Evolutionary conservation across 805 yeast genomes (phyloP).

Genomic region (Blastobotrys attinorum): DNA sequence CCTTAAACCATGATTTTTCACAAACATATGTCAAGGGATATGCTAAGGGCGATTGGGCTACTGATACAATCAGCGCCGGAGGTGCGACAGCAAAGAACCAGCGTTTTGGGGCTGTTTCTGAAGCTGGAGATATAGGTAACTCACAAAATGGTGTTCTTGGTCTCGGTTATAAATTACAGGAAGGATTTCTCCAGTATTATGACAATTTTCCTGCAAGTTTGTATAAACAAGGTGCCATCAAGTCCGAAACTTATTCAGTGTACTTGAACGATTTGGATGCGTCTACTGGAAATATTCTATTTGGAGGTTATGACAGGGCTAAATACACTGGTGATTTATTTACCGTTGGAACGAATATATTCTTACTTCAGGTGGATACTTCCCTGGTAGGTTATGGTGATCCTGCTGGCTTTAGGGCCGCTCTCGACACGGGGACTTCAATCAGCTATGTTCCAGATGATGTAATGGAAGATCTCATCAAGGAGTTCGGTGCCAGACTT

Average conservation of each 20-base stretch:
- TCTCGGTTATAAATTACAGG: slow-evolving; percentile 19
- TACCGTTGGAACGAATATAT: slow-evolving; percentile 15
- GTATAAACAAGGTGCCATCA: slow-evolving; percentile 38
- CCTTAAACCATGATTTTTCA: slow-evolving; percentile 16
- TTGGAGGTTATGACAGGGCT: slow-evolving; percentile 46
- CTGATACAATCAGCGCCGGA: slow-evolving; percentile 47
- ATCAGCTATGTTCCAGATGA: slow-evolving; percentile 18
- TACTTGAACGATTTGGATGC: slow-evolving; percentile 33
- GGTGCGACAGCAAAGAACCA: slow-evolving; percentile 35
- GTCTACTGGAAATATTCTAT: slow-evolving; percentile 34
- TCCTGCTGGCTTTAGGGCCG: slow-evolving; percentile 7
- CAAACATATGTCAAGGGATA: slow-evolving; percentile 31
- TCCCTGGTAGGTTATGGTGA: slow-evolving; percentile 3
- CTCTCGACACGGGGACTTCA: slow-evolving; percentile 22
- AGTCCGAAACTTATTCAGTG: slow-evolving; percentile 39
- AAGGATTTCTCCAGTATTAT: slow-evolving; percentile 28
- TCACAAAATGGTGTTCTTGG: slow-evolving; percentile 19
- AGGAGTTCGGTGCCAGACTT: slow-evolving; percentile 30
- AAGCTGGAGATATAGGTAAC: not conserved
- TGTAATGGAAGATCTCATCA: slow-evolving; percentile 25
- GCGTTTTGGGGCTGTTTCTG: slow-evolving; percentile 12
- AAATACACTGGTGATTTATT: slow-evolving; percentile 36
- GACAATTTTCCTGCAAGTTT: slow-evolving; percentile 57
- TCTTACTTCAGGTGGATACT: slow-evolving; percentile 10
- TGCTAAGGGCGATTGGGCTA: slow-evolving; percentile 47